Evolutionary conservation across 352 stramenopile genomes (phyloP), one percentile per base, ranked within the genome.

Genomic region (Saprolegnia parasitica): DNA sequence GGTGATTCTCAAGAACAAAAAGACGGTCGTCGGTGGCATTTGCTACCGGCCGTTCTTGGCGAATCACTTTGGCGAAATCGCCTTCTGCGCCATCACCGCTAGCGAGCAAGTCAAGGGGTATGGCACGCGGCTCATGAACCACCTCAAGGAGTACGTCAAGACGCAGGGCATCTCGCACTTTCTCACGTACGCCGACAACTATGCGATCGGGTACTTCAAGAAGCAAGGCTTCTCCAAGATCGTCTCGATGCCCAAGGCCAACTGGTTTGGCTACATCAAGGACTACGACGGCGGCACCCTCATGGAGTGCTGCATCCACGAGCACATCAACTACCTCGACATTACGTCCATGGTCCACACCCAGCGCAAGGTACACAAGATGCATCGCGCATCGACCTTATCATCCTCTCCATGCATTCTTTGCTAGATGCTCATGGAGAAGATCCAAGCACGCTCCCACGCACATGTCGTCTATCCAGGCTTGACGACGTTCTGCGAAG

Each of bases 221-320:
- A 99, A 99, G 78, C 97, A 99, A 56, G 87, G 87, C 11, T 95
- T 95, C 49, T 81, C 84, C n/a, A 91, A 88, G 77, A 87, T 81
- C 76, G 90, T 96, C 23, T 91, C 87, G 11, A 93, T 96, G 83
- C 77, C 84, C 50, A 75, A 80, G 1, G 71, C 76, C 32, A 93
- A 96, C 50, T 99, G 97, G 88, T 96, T 97, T 49, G 95, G 96
- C 18, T 98, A 99, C 76, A 99, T 99, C 76, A 99, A 99, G 79
- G 97, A 99, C 78, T 99, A 99, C 76, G 98, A 99, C 76, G 97
- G 97, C 52, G 98, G 96, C 24, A 99, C 96, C 13, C 82, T 99
- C 61, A 99, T 99, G 96, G 96, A 99, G 76, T 99, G 98, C 81
- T 98, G 97, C 72, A 96, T 99, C 29, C 96, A 99, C 79, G 93